phyloP scores from a whole-genome alignment of 345 rosid species.

The Abelmoschus esculentus region DNA sequence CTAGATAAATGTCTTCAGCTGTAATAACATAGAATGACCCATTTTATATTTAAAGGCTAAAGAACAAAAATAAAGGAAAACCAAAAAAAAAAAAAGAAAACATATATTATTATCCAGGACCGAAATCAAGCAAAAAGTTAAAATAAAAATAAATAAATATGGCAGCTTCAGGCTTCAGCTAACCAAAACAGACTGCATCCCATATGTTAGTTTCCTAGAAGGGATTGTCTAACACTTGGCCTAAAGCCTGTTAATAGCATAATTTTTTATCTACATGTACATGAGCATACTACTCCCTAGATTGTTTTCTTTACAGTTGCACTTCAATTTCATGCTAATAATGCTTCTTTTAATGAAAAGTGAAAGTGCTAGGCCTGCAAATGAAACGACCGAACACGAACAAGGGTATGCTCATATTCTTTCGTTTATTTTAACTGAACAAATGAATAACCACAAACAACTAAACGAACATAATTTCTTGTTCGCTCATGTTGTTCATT shows the following conservation, averaged over 20 bases:
- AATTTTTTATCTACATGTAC: background rate
- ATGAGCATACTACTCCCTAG: background rate
- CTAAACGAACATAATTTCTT: too few relatives aligned
- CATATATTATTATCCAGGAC: background rate
- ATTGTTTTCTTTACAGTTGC: background rate
- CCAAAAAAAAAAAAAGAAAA: background rate
- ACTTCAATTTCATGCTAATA: background rate
- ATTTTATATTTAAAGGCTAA: background rate
- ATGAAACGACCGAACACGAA: too few relatives aligned
- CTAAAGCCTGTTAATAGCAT: background rate
- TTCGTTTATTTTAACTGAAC: too few relatives aligned
- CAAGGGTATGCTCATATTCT: too few relatives aligned
- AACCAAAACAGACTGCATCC: background rate
- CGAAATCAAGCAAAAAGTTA: background rate
- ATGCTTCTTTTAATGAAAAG: too few relatives aligned
- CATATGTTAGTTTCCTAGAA: background rate
- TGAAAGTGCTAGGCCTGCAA: too few relatives aligned
- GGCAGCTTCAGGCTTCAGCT: background rate
- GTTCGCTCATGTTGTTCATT: too few relatives aligned
- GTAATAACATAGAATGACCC: slow-evolving; percentile 17
- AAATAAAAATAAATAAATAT: background rate
- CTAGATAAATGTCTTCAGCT: slow-evolving; percentile 57
- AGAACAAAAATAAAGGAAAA: background rate
- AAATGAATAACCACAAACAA: too few relatives aligned
- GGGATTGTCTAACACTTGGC: background rate